Base-by-base conservation (phyloP, 305 asterid species). In the Fraxinus floribunda region DNA sequence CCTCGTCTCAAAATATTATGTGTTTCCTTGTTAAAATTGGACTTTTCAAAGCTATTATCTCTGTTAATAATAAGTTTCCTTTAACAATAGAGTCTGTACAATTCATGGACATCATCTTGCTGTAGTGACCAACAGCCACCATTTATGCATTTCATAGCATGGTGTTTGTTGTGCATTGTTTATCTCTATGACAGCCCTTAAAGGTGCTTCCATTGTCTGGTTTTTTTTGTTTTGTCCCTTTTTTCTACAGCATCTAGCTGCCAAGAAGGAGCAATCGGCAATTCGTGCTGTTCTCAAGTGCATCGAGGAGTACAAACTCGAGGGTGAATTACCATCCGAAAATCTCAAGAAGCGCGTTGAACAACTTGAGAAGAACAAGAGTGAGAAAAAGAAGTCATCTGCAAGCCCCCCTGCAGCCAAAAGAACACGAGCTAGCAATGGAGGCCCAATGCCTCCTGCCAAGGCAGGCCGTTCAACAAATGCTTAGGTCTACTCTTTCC, bases 391-490 rank as follows among this genome's bases (percentile, higher is more conserved):
- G 85, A 96, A 90, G 84, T 88, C 92, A 18, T 95, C 94, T 10
- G 88, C 90, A 4, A 92, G 92, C 87, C 98, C 99, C 24, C 24
- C 24, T 22, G 24, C 24, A 22, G 24, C 24, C 24, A 96, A 96
- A 81, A 87, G 99, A 79, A 96, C 99, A 10, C 93, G 98, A 30
- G 98, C 91, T 81, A 93, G 90, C 92, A 93, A 88, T 1, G 98
- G 94, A 0, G 98, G 98, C 24, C 98, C 95, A 66, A 94, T 96
- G 99, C 99, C 99, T 29, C 99, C 98, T 5, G 99, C 99, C 84
- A 96, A 96, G 90, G 99, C 99, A 0, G 99, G 97, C 0, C 99
- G 99, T 68, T 93, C 97, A 29, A 92, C 98, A 72, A 96, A 96
- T 30, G 99, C 98, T 66, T 96, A 96, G 0, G 99, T 96, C 66